Percentiles rank a stretch among this genome's conserved stretches.
These are phyloP conservation scores for Raphanus raphanistrum DNA, from an alignment of 345 rosid species.

Conservation along the genomic window DNA sequence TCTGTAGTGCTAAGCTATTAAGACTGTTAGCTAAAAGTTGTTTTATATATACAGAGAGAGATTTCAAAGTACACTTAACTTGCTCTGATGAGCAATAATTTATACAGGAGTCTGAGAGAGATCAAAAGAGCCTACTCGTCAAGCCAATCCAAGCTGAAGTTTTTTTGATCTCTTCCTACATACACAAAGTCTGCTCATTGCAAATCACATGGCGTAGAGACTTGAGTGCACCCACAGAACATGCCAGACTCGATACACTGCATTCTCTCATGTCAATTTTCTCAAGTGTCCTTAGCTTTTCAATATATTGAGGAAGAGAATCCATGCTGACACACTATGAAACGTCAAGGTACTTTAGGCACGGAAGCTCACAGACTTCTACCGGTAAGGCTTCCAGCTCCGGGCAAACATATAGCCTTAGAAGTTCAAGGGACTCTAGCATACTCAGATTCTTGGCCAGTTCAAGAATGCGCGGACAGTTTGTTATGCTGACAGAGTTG, in stretches of 20 bases:
- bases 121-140: slow-evolving; percentile 41
- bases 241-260: slow-evolving; percentile 47
- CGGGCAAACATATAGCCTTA: slow-evolving; percentile 45
- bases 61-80: background rate
- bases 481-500: slow-evolving; percentile 65
- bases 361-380: slow-evolving; percentile 51
- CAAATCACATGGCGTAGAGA: slow-evolving; percentile 63
- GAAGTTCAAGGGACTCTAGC: slow-evolving; percentile 48
- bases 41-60: background rate
- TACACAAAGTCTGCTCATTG: slow-evolving; percentile 51
- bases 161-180: slow-evolving; percentile 54
- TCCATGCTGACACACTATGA: slow-evolving; percentile 67
- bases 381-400: slow-evolving; percentile 52
- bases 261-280: slow-evolving; percentile 96
- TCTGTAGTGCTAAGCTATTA: background rate
- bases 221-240: slow-evolving; percentile 45
- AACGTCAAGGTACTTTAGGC: slow-evolving; percentile 68
- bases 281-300: slow-evolving; percentile 57
- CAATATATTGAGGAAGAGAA: slow-evolving; percentile 62
- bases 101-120: background rate
- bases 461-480: slow-evolving; percentile 66
- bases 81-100: background rate
- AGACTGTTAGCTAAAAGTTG: background rate
- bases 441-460: slow-evolving; percentile 55
- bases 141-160: slow-evolving; percentile 65